These are phyloP conservation scores for Trichoderma semiorbis DNA, from an alignment of 2,329 filamentous ascomycete species.

Conservation along the genomic window DNA sequence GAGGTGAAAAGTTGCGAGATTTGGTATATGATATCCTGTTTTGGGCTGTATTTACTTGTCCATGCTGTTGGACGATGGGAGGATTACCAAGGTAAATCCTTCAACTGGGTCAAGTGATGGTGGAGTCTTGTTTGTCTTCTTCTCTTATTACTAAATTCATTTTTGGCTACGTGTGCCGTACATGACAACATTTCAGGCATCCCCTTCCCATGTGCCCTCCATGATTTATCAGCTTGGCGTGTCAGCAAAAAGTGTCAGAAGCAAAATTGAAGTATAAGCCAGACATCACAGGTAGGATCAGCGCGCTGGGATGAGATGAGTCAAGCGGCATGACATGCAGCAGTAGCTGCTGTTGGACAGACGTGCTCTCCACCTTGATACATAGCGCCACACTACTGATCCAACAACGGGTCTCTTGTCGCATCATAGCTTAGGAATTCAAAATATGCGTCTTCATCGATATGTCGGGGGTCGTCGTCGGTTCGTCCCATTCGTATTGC, in stretches of 20 bases:
- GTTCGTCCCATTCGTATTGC: background rate
- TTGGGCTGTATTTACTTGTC: background rate
- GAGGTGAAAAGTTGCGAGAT: background rate
- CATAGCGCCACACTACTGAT: slow-evolving; percentile 14
- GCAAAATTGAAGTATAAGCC: background rate
- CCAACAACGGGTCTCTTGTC: background rate
- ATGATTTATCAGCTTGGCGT: background rate
- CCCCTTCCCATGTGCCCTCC: background rate
- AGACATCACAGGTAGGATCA: background rate
- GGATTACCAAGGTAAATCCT: background rate
- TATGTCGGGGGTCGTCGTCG: background rate
- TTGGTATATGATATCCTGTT: background rate
- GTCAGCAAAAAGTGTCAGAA: background rate
- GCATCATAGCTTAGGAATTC: background rate
- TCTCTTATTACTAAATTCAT: background rate
- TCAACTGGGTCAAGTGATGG: background rate
- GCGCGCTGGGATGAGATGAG: background rate
- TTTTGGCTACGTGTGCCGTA: background rate
- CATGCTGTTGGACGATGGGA: background rate
- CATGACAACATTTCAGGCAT: background rate
- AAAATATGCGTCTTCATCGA: background rate
- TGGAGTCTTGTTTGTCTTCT: background rate
- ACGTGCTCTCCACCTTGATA: slow-evolving; percentile 5
- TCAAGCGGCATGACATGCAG: slow-evolving; percentile 13
- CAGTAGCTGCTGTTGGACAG: slow-evolving; percentile 2